Base-by-base conservation (phyloP, 805 yeast genomes). In the Ogataea pilisensis region DNA sequence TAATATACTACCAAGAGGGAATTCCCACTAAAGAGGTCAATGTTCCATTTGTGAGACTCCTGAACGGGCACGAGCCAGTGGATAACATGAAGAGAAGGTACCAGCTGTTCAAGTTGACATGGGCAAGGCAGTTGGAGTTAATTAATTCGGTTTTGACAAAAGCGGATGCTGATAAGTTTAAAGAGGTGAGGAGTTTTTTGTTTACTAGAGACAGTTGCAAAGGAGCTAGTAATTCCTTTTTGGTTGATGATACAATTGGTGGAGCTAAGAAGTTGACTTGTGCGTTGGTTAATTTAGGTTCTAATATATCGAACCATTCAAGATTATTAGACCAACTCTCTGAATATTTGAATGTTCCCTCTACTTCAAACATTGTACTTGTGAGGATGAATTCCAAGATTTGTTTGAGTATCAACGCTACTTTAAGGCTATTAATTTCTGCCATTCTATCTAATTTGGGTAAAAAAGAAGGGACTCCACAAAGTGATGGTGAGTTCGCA, bases 41-140 rank as follows among this genome's bases (percentile, higher is more conserved):
- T 3, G 45, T 62, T 6, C 78, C 78, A 11, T 71, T 75, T 55
- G 61, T 69, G 7, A 54, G 60, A 34, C 54, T 75, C 6, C 44
- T 73, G 29, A 64, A 66, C 14, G 78, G 77, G 1, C 46, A 60
- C 13, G 81, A 76, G 49, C 62, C 73, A 1, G 41, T 49, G 4
- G 60, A 55, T 2, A 63, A 66, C 39, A 62, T 65, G 19, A 41
- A 57, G 17, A 49, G 61, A 27, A 52, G 80, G 45, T 69, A 73
- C 68, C 59, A 63, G 26, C 46, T 72, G 30, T 75, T 66, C 46
- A 50, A 61, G 28, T 60, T 61, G 49, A 68, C 60, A 26, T 70
- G 73, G 73, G 31, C 53, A 0, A 48, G 43, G 17, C 72, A 67
- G 41, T 44, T 61, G 40, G 42, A 40, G 4, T 39, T 46, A 27